Percentiles rank a stretch among this genome's conserved stretches.
Evolutionary conservation across 2,329 filamentous ascomycete genomes (phyloP).

Genomic region (Geoglossum cookeanum): DNA sequence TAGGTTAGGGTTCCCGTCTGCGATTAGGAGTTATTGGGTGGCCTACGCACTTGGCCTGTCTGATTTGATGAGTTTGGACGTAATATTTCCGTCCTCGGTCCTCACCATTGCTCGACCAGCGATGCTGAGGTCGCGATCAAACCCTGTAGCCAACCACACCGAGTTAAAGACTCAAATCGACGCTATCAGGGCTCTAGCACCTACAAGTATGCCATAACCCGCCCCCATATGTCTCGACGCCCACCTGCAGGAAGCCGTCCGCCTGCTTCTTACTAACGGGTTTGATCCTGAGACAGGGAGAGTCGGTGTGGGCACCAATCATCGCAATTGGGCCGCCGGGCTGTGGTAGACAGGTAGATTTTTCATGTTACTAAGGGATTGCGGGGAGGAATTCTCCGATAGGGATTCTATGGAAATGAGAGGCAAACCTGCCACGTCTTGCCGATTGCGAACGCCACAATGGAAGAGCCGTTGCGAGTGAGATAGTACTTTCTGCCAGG

Average conservation of each 20-base stretch:
- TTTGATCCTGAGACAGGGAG: slow-evolving; percentile 78
- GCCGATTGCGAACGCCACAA: slow-evolving; percentile 83
- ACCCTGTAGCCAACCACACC: slow-evolving; percentile 33
- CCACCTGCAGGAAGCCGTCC: slow-evolving; percentile 81
- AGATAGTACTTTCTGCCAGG: slow-evolving; percentile 93
- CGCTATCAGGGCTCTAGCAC: slow-evolving; percentile 2
- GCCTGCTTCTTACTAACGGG: slow-evolving; percentile 78
- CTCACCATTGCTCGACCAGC: slow-evolving; percentile 75
- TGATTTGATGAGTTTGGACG: slow-evolving; percentile 74
- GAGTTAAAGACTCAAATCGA: background rate
- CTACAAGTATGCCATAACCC: slow-evolving; percentile 86
- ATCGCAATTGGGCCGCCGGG: slow-evolving; percentile 80
- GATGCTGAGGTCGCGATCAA: slow-evolving; percentile 82
- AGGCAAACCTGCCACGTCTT: slow-evolving; percentile 52
- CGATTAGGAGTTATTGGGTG: background rate
- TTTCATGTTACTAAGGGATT: background rate
- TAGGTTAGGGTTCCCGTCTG: background rate
- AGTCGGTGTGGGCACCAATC: slow-evolving; percentile 93
- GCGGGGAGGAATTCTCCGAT: background rate
- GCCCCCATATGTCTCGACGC: slow-evolving; percentile 90
- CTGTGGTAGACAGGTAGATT: slow-evolving; percentile 12
- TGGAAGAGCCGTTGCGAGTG: slow-evolving; percentile 80
- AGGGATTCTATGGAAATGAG: background rate
- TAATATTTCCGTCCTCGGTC: slow-evolving; percentile 52
- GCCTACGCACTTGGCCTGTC: slow-evolving; percentile 48